Conservation (phyloP, 2,329 filamentous ascomycete genomes). For the Blumeriella jaapii region DNA sequence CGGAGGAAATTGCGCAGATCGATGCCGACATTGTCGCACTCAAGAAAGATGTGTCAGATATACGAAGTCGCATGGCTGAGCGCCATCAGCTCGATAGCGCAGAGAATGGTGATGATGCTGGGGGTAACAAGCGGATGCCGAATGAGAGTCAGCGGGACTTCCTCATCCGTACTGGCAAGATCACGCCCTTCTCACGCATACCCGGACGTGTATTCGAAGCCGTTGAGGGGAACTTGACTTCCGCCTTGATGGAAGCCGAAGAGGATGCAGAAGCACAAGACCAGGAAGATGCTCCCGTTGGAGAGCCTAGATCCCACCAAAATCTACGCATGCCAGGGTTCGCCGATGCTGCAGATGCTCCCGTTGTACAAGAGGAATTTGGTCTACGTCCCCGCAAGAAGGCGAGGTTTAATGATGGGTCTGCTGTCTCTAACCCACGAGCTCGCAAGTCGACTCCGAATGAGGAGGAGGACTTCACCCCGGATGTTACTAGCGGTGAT, state of each 20-base stretch:
- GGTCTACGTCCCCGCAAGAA: slow-evolving; percentile 48
- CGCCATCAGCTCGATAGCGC: slow-evolving; percentile 46
- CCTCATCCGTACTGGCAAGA: slow-evolving; percentile 90
- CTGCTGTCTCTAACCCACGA: slow-evolving; percentile 17
- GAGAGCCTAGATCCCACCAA: slow-evolving; percentile 52
- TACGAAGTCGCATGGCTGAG: slow-evolving; percentile 68
- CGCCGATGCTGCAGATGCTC: slow-evolving; percentile 35
- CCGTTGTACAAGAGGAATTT: slow-evolving; percentile 38
- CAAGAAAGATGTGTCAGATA: slow-evolving; percentile 65
- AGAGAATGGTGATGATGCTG: slow-evolving; percentile 33
- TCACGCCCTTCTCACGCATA: slow-evolving; percentile 78
- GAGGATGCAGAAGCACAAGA: slow-evolving; percentile 42
- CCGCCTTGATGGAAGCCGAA: slow-evolving; percentile 73
- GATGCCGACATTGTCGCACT: slow-evolving; percentile 32
- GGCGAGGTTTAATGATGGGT: slow-evolving; percentile 31
- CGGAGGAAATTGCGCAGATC: slow-evolving; percentile 27
- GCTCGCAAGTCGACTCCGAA: slow-evolving; percentile 17
- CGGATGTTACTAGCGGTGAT: slow-evolving; percentile 17
- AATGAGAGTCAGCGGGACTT: slow-evolving; percentile 82
- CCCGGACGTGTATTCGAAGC: slow-evolving; percentile 45
- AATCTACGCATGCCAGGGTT: slow-evolving; percentile 66
- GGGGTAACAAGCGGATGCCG: slow-evolving; percentile 50
- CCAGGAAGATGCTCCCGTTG: slow-evolving; percentile 30
- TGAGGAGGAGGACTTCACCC: slow-evolving; percentile 28
- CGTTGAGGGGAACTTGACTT: slow-evolving; percentile 58